Percentiles rank a stretch among this genome's conserved stretches.
Conservation (phyloP, 371 early-diverging fungal species). For the Conidiobolus incongruus region DNA sequence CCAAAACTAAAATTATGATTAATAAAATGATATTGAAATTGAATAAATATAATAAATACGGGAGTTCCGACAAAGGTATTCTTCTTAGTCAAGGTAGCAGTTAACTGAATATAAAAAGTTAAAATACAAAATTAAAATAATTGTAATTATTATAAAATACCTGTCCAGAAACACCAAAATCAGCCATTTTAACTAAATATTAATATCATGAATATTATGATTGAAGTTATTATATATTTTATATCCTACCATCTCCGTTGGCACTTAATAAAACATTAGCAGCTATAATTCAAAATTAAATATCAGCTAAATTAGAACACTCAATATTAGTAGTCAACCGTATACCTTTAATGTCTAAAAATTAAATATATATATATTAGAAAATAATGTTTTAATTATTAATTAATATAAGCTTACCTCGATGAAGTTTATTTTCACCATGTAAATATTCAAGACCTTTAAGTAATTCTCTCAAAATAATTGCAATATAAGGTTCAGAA, state of each 20-base stretch:
- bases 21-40: no score
- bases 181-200: conserved; percentile 72
- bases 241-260: conserved; percentile 38
- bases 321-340: background rate
- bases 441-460: conserved; percentile 90
- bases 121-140: background rate
- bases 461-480: conserved; percentile 73
- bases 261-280: conserved; percentile 65
- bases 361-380: no score
- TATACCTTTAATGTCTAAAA: conserved; percentile 43
- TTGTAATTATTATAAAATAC: conserved; percentile 10
- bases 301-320: background rate
- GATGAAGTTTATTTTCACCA: conserved; percentile 77
- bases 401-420: conserved; percentile 31
- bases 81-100: conserved; percentile 80
- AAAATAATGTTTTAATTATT: no score
- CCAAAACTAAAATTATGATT: background rate
- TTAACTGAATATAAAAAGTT: conserved; percentile 22
- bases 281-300: conserved; percentile 25
- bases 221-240: conserved; percentile 1
- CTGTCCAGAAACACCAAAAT: conserved; percentile 95
- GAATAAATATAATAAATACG: no score
- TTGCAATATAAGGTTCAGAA: conserved; percentile 74
- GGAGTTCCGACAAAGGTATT: conserved; percentile 98
- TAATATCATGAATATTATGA: background rate